These are phyloP conservation scores for Goffeauzyma gilvescens DNA, from an alignment of 768 basidiomycete genomes.

Conservation along the genomic window DNA sequence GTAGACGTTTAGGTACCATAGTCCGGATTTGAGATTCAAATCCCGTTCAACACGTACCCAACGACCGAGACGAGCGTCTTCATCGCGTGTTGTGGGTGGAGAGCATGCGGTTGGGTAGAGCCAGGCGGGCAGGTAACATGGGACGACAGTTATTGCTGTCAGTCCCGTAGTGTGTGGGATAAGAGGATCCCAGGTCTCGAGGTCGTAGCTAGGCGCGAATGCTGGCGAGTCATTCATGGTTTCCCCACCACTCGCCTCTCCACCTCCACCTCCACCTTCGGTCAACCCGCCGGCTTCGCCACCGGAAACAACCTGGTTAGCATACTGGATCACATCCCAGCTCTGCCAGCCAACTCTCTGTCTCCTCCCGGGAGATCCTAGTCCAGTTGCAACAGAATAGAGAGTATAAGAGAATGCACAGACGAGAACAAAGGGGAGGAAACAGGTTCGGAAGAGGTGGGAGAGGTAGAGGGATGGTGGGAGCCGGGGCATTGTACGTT, in stretches of 20 bases:
- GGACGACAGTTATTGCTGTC: conserved; percentile 55
- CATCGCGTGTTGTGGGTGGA: conserved; percentile 49
- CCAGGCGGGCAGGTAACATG: conserved; percentile 46
- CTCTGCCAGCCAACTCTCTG: conserved; percentile 76
- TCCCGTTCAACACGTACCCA: conserved; percentile 80
- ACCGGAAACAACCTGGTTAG: conserved; percentile 8
- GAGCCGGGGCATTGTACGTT: too few relatives aligned
- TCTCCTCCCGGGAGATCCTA: conserved; percentile 26
- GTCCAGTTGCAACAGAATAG: too few relatives aligned
- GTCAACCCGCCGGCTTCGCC: conserved; percentile 30
- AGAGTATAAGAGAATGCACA: too few relatives aligned
- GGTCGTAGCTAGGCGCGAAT: conserved; percentile 49
- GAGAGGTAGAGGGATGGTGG: too few relatives aligned
- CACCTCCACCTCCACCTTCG: neutral
- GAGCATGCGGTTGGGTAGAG: conserved; percentile 43
- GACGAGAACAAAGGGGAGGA: too few relatives aligned
- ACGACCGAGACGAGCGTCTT: conserved; percentile 47
- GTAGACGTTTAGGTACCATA: conserved; percentile 52
- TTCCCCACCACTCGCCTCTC: neutral
- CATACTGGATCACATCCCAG: conserved; percentile 46
- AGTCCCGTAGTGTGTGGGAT: conserved; percentile 64
- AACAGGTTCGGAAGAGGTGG: too few relatives aligned
- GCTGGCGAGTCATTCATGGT: conserved; percentile 54
- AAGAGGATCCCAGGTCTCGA: conserved; percentile 57
- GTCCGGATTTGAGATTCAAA: conserved; percentile 45